phyloP scores from a whole-genome alignment of 352 stramenopile genomes.

The Phytophthora cactorum region DNA sequence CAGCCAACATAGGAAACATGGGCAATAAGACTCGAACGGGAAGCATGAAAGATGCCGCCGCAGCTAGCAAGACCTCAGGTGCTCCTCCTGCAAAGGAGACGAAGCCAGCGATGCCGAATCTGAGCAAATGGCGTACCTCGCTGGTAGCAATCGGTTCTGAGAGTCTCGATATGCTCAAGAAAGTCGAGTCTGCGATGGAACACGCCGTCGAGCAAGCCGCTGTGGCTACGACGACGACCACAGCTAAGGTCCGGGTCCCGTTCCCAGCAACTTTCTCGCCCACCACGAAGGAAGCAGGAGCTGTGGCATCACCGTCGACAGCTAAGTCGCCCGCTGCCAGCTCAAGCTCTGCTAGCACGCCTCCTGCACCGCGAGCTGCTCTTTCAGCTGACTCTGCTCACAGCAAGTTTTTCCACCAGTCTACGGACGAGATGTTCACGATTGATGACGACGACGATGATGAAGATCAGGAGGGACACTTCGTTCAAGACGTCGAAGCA shows the following conservation, averaged over 20 bases:
- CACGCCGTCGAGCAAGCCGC: conserved; percentile 39
- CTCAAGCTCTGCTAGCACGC: conserved; percentile 11
- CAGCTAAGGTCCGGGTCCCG: conserved; percentile 50
- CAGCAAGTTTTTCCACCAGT: conserved; percentile 55
- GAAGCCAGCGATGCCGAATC: conserved; percentile 42
- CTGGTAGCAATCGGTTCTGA: conserved; percentile 69
- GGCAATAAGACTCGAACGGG: conserved; percentile 30
- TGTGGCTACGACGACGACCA: conserved; percentile 33
- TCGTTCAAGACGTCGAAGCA: conserved; percentile 28
- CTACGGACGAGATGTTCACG: conserved; percentile 83
- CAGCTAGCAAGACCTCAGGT: conserved; percentile 8
- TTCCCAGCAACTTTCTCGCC: conserved; percentile 38
- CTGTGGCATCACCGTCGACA: conserved; percentile 6
- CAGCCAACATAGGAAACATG: conserved; percentile 35
- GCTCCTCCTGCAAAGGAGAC: conserved; percentile 12
- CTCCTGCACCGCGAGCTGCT: conserved; percentile 23
- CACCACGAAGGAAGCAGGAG: conserved; percentile 26
- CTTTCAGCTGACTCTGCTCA: conserved; percentile 35
- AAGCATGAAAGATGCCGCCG: conserved; percentile 22
- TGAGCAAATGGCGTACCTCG: conserved; percentile 69
- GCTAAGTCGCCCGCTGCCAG: conserved; percentile 8
- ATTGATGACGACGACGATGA: conserved; percentile 86
- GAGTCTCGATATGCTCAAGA: conserved; percentile 80
- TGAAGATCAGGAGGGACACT: conserved; percentile 48
- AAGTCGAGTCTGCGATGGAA: conserved; percentile 62